phyloP scores from a whole-genome alignment of 192 early-diverging fungal genomes.

The Gonapodya prolifera region DNA sequence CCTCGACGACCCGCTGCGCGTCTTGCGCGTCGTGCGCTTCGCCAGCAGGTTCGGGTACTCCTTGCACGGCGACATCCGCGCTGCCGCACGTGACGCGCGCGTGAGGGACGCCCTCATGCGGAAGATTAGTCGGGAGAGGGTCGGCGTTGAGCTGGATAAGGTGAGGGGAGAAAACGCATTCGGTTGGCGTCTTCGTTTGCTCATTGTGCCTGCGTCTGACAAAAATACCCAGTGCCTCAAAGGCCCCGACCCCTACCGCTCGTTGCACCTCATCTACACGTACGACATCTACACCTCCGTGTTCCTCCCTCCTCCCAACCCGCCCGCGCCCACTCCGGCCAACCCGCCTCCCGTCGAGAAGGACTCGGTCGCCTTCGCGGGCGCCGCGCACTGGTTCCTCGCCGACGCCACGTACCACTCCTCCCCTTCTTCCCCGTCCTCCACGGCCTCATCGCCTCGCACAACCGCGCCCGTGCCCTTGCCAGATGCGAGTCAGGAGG shows the following conservation, averaged over 20 bases:
- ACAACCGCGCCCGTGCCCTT: slow-evolving; percentile 6
- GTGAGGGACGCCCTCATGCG: slow-evolving; percentile 53
- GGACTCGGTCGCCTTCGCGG: neutral
- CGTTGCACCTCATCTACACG: slow-evolving; percentile 28
- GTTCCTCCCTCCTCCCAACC: slow-evolving; percentile 15
- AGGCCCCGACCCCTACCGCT: slow-evolving; percentile 36
- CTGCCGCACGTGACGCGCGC: slow-evolving; percentile 35
- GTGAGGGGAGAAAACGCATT: slow-evolving; percentile 31
- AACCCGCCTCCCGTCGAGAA: neutral
- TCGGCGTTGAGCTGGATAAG: slow-evolving; percentile 87
- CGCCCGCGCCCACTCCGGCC: neutral
- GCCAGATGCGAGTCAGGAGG: neutral
- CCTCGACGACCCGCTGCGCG: slow-evolving; percentile 84
- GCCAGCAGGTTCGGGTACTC: slow-evolving; percentile 76
- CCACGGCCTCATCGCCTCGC: slow-evolving; percentile 11
- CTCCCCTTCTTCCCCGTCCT: neutral
- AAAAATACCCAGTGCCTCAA: slow-evolving; percentile 20
- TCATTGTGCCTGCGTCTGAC: neutral
- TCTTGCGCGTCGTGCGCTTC: slow-evolving; percentile 88
- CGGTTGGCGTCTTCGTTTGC: neutral
- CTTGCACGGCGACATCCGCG: slow-evolving; percentile 53
- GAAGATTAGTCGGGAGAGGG: slow-evolving; percentile 85
- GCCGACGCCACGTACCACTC: neutral
- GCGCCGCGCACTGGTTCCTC: slow-evolving; percentile 1
- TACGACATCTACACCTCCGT: slow-evolving; percentile 30